Base-by-base conservation (phyloP, 495 filamentous ascomycete species). In the Talaromyces stipitatus region DNA sequence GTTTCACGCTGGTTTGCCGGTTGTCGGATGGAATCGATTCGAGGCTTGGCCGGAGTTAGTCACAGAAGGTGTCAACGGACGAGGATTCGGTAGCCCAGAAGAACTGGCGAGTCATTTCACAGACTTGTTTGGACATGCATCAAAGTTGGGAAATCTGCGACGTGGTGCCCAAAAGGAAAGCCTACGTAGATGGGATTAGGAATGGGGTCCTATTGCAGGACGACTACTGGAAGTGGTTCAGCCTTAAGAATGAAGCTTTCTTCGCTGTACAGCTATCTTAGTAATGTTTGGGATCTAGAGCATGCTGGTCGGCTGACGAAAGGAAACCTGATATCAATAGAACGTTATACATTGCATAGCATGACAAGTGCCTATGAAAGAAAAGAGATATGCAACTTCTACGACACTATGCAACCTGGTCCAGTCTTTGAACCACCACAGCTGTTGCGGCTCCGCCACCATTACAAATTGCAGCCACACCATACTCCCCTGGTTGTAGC, bases 401-500 rank as follows among this genome's bases (percentile, higher is more conserved):
- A 36, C 18, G 28, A 30, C 16, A 43, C 66, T 62, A 76, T 20
- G 77, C 71, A 20, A 87, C 85, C 55, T 76, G 80, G 33, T 90
- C 87, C 53, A 97, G 77, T 52, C 88, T 85, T 74, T 97, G 91
- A 46, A 98, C 89, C 43, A 98, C 90, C 72, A 98, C 84, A 0
- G 91, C 92, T 20, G 87, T 91, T 2, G 92, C 89, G 5, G 91
- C 92, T 46, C 92, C 92, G 16, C 94, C 94, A 45, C 94, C 94
- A 63, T 98, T 98, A 73, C 94, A 98, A 58, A 98, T 96, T 8
- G 92, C 92, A 16, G 91, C 94, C 55, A 91, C 87, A 22, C 94
- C 94, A 69, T 95, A 97, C 75, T 98, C 88, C n/a, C 91, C 94
- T 30, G 85, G 82, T 72, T 92, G 85, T 54, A 98, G 76, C 68